Conservation (phyloP, 1,284 basidiomycete species). For the Fomes fomentarius region DNA sequence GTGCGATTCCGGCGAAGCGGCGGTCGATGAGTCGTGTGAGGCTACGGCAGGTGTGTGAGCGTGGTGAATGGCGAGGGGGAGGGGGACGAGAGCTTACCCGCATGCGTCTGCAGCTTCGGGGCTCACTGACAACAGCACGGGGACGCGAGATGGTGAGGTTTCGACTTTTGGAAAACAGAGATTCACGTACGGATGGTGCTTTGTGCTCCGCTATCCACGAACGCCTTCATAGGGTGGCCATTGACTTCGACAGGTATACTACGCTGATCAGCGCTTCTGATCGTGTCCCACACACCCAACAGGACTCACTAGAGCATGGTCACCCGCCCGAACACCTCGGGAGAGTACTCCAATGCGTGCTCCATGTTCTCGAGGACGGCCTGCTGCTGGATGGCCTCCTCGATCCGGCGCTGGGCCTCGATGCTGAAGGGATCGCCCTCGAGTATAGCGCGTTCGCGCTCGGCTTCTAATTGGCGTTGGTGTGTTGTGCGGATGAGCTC, state of each 20-base stretch:
- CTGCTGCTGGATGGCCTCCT: constrained; percentile 91
- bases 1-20: constrained; percentile 88
- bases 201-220: constrained; percentile 98
- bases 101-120: constrained; percentile 94
- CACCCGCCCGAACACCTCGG: constrained; percentile 93
- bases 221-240: constrained; percentile 88
- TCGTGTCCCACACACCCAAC: neutral
- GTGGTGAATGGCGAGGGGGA: neutral
- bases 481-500: constrained; percentile 71
- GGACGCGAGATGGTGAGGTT: constrained; percentile 13
- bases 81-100: constrained; percentile 56
- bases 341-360: constrained; percentile 90
- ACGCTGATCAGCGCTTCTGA: constrained; percentile 1
- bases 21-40: constrained; percentile 94
- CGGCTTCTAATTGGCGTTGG: constrained; percentile 55
- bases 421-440: constrained; percentile 90
- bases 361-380: constrained; percentile 91
- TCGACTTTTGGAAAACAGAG: neutral
- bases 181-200: constrained; percentile 85
- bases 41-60: neutral
- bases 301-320: constrained; percentile 90
- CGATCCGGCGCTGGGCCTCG: constrained; percentile 91
- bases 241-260: constrained; percentile 92
- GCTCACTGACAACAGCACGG: constrained; percentile 65
- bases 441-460: constrained; percentile 68